Evolutionary conservation across 768 basidiomycete species (phyloP).

Genomic region (Hypholoma sublateritium): DNA sequence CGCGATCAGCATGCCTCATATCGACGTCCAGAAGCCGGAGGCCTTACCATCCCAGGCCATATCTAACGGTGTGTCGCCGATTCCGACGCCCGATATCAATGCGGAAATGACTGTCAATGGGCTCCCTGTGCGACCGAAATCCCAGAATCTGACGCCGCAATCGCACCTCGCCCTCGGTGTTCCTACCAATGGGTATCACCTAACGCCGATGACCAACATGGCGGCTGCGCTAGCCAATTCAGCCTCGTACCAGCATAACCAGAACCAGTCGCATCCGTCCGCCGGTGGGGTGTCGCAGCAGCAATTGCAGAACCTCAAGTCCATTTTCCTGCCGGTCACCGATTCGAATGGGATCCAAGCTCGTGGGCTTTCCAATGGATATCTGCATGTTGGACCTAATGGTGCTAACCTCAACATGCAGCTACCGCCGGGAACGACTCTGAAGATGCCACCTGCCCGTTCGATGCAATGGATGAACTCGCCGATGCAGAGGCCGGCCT

Average conservation of each 20-base stretch:
- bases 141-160: conserved; percentile 40
- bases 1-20: conserved; percentile 47
- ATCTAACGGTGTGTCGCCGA: conserved; percentile 31
- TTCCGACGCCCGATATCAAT: conserved; percentile 24
- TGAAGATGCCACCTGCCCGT: conserved; percentile 41
- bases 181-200: conserved; percentile 50
- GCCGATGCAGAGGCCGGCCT: conserved; percentile 32
- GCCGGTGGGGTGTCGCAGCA: conserved; percentile 43
- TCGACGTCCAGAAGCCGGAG: conserved; percentile 40
- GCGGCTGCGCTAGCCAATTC: conserved; percentile 32
- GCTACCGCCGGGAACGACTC: conserved; percentile 29
- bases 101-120: conserved; percentile 21
- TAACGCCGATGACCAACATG: conserved; percentile 37
- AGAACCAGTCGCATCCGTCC: conserved; percentile 34
- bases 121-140: conserved; percentile 40
- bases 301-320: conserved; percentile 61
- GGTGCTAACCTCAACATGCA: conserved; percentile 36
- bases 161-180: conserved; percentile 27
- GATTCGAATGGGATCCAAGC: conserved; percentile 38
- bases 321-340: conserved; percentile 44
- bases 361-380: conserved; percentile 33
- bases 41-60: conserved; percentile 26
- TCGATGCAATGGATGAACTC: conserved; percentile 37
- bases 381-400: conserved; percentile 37
- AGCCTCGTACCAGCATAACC: conserved; percentile 31